Evolutionary conservation across 2,329 filamentous ascomycete genomes (phyloP), one percentile per base, ranked within the genome.

Genomic region (Talaromyces marneffei): DNA sequence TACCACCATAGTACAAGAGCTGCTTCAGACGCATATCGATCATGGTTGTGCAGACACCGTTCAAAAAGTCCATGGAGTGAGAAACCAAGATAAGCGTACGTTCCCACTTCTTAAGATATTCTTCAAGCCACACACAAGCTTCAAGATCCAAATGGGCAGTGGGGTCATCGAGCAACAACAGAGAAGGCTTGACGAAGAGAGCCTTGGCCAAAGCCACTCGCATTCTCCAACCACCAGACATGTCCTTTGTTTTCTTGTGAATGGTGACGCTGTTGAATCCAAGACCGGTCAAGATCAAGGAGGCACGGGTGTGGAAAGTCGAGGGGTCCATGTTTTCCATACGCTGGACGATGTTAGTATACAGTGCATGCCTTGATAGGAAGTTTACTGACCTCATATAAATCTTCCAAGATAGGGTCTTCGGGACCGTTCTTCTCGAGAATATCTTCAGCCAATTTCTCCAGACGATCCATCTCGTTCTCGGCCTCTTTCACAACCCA

Each of bases 141-240:
- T 99, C 94, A 71, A 99, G 85, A 83, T 99, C 94, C 86, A 99
- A 90, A 86, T 99, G 94, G 73, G 94, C 94, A 67, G 94, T 99
- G 46, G 94, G 94, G 82, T 99, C 94, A 76, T 99, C 94, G 71
- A 99, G 92, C 67, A 99, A 85, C 56, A 99, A 87, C 62, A 99
- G 84, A 18, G 92, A 94, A 37, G 95, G 94, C 85, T 95, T 96
- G 80, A 99, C 93, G 82, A 99, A 99, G 58, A 99, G 88, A 62
- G 94, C 94, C 84, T 97, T 97, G 75, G 85, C 94, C 64, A 99
- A 87, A 62, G 94, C 94, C 63, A 99, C 94, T 85, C 95, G 91
- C 94, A 99, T 99, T 83, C 93, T 88, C 94, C 94, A 99, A 71
- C 94, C 94, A 91, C 94, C 94, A 67, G 94, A 99, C 95, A 99